phyloP scores from a whole-genome alignment of 176 grass and related monocot genomes.

The Neostapfia colusana region DNA sequence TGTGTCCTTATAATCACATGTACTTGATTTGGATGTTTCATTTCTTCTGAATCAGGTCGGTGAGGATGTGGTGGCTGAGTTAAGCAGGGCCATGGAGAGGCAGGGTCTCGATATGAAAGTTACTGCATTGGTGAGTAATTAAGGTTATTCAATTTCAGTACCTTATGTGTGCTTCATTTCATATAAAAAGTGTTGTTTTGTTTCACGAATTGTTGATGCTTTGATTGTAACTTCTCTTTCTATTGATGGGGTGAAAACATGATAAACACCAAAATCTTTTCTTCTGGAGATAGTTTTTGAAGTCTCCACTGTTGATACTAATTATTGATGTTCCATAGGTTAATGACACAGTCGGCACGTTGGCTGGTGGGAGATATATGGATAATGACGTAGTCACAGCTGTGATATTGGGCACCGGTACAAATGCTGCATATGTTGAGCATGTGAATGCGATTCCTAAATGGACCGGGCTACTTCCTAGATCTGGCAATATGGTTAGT shows the following conservation, averaged over 20 bases:
- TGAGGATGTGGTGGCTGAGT: slow-evolving; percentile 63
- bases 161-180: not conserved
- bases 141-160: slow-evolving; percentile 3
- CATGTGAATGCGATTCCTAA: slow-evolving; percentile 68
- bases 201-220: no score
- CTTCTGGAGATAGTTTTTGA: no score
- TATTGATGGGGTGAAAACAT: no score
- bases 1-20: not conserved
- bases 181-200: no score
- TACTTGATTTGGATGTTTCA: slow-evolving; percentile 28
- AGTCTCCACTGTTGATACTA: no score
- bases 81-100: slow-evolving; percentile 64
- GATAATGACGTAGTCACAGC: slow-evolving; percentile 68
- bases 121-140: slow-evolving; percentile 58
- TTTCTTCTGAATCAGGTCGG: slow-evolving; percentile 48
- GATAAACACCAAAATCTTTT: no score
- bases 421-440: slow-evolving; percentile 88
- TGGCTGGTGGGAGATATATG: slow-evolving; percentile 70
- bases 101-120: slow-evolving; percentile 73
- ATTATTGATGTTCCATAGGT: slow-evolving; percentile 44
- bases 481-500: slow-evolving; percentile 67
- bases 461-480: slow-evolving; percentile 53
- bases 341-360: slow-evolving; percentile 68
- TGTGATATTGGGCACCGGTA: slow-evolving; percentile 78
- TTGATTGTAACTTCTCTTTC: no score